Base-by-base conservation (phyloP, 768 basidiomycete genomes). In the Kwoniella botswanensis region DNA sequence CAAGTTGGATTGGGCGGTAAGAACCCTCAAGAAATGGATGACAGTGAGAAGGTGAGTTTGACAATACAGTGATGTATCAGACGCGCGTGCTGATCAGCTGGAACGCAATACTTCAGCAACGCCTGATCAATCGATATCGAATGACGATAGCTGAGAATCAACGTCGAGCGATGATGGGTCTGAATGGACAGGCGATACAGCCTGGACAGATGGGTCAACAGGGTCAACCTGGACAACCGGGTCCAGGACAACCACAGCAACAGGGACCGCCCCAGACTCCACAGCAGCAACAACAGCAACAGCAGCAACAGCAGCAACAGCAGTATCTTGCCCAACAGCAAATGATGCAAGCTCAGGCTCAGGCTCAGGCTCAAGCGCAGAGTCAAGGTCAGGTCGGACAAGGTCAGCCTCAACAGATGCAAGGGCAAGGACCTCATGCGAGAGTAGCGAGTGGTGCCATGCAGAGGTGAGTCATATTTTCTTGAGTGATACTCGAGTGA, bases 31-130 rank as follows among this genome's bases (percentile, higher is more conserved):
- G 70, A 56, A 22, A 59, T 80, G 63, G 57, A 70, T 3, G 79
- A 76, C 22, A 77, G 76, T 18, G 79, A 80, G 15, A 67, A 71
- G 63, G 78, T 79, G 58, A 72, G 79, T 76, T n/a, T 1, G 21
- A 21, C 61, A 21, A 13, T 21, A 13, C 29, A 24, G 41, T n/a
- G 35, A 35, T 55, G 56, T 52, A 35, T 4, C 35, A 35, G 35
- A 35, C 35, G 6, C 9, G 7, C 52, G 18, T 52, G 41, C 21
- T 15, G 15, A 52, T 57, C 63, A 57, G 69, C 59, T 52, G 29
- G 41, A 7, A 54, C 29, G 59, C 12, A 29, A 53, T 17, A 5
- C 41, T 43, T 9, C 61, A 80, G 79, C 67, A 72, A 68, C 75
- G 74, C 0, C 54, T 80, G 55, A 74, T 76, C n/a, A 62, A 70